Percentiles rank a stretch among this genome's conserved stretches.
Conservation (phyloP, 176 grass and related monocot species). For the Pontederia paniculata region DNA sequence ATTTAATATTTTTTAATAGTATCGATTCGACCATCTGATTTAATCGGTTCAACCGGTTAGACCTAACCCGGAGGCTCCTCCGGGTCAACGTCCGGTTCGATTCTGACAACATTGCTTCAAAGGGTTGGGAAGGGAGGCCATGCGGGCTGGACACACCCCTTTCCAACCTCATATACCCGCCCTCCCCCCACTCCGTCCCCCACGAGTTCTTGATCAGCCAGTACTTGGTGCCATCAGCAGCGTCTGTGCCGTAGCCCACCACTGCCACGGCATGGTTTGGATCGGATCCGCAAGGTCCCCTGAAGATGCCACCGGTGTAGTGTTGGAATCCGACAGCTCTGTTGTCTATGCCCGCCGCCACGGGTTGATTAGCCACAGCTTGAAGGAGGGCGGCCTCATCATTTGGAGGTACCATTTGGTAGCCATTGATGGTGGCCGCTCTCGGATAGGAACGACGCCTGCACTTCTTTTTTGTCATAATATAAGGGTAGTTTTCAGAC, state of each 20-base stretch:
- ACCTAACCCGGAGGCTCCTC: too few species aligned
- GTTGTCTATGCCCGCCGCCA: constrained; percentile 30
- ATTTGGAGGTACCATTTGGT: constrained; percentile 28
- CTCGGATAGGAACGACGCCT: background rate
- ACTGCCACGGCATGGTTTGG: constrained; percentile 36
- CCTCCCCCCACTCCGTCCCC: too few species aligned
- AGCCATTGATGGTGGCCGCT: constrained; percentile 30
- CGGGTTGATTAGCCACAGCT: constrained; percentile 29
- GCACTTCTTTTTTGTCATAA: constrained; percentile 20
- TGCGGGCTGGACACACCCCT: constrained; percentile 40
- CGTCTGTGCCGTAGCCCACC: constrained; percentile 33
- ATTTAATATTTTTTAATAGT: too few species aligned
- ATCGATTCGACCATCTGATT: too few species aligned
- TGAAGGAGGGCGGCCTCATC: constrained; percentile 25
- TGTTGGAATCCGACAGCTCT: constrained; percentile 33
- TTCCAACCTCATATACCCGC: constrained; percentile 38
- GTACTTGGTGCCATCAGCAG: constrained; percentile 9
- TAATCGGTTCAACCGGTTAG: too few species aligned
- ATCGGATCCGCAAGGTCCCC: constrained; percentile 31
- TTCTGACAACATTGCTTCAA: too few species aligned
- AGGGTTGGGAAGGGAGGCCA: constrained; percentile 6
- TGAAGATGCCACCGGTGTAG: constrained; percentile 35
- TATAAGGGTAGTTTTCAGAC: background rate
- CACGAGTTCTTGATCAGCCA: too few species aligned
- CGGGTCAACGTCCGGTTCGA: too few species aligned